A percentile compares a stretch with the other conserved stretches of the same genome.
phyloP scores from a whole-genome alignment of 2,329 filamentous ascomycete species.

The Colletotrichum tropicicola region DNA sequence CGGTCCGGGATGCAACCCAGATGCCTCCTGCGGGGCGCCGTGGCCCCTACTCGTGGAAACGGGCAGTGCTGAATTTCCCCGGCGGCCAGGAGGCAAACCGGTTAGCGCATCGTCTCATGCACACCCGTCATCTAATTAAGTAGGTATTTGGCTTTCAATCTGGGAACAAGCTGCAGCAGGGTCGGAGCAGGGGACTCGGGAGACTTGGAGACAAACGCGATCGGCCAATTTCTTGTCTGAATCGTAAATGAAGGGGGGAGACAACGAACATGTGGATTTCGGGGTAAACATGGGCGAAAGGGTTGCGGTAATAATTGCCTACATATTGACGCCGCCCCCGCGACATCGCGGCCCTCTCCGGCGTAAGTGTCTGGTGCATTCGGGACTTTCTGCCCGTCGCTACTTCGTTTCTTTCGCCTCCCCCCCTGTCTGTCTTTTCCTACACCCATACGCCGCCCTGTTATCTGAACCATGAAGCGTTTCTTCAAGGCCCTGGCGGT shows the following conservation, averaged over 20 bases:
- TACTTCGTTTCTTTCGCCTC: not conserved
- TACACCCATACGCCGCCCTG: not conserved
- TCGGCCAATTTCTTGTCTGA: not conserved
- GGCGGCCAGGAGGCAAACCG: not conserved
- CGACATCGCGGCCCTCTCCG: not conserved
- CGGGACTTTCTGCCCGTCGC: not conserved
- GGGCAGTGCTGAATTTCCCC: slow-evolving; percentile 13
- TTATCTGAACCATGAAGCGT: slow-evolving; percentile 9
- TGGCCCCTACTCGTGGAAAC: slow-evolving; percentile 23
- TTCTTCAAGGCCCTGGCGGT: slow-evolving; percentile 3
- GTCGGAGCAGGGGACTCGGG: too few species aligned
- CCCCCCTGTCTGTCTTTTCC: slow-evolving; percentile 3
- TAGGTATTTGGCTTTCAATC: not conserved
- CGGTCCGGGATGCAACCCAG: slow-evolving; percentile 5
- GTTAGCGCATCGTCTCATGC: not conserved
- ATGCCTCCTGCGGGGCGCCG: not conserved
- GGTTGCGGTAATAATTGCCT: not conserved
- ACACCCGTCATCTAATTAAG: not conserved
- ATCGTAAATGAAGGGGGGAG: not conserved
- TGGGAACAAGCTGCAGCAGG: slow-evolving; percentile 6
- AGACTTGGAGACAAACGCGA: not conserved
- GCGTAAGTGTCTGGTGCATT: not conserved
- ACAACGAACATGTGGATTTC: not conserved
- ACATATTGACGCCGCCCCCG: not conserved
- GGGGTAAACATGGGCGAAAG: slow-evolving; percentile 11